These are phyloP conservation scores for Ogataea polymorpha DNA, from an alignment of 805 yeast genomes.

Conservation along the genomic window DNA sequence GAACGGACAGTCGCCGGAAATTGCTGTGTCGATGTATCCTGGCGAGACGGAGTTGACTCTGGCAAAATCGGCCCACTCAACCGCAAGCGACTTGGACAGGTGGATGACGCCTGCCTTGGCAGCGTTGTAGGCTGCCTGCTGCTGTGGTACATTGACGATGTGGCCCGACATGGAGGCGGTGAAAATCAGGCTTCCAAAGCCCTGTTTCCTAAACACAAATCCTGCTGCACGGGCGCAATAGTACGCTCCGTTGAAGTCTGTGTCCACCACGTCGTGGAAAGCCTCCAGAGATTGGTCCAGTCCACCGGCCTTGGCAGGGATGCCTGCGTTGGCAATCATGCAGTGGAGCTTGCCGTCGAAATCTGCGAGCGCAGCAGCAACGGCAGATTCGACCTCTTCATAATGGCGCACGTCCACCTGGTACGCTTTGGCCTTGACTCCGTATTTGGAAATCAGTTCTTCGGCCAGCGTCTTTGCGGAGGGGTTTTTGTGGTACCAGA, in stretches of 20 bases:
- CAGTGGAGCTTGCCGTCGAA: constrained; percentile 38
- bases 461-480: constrained; percentile 8
- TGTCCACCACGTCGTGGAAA: constrained; percentile 41
- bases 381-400: constrained; percentile 30
- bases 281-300: constrained; percentile 27
- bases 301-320: constrained; percentile 33
- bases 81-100: constrained; percentile 42
- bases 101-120: constrained; percentile 47
- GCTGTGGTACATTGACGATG: constrained; percentile 47
- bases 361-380: constrained; percentile 29
- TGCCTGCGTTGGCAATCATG: constrained; percentile 43
- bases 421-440: constrained; percentile 21
- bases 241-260: constrained; percentile 46
- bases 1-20: constrained; percentile 27
- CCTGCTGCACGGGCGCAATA: constrained; percentile 48
- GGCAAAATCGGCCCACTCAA: constrained; percentile 45
- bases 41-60: constrained; percentile 48
- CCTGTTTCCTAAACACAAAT: constrained; percentile 41
- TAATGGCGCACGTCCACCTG: constrained; percentile 34
- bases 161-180: constrained; percentile 52
- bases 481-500: constrained; percentile 34
- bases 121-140: constrained; percentile 44
- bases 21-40: constrained; percentile 46
- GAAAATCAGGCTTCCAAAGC: constrained; percentile 43
- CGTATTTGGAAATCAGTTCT: constrained; percentile 26